phyloP scores from a whole-genome alignment of 179 eudicot species.

The Beta lomatogona region DNA sequence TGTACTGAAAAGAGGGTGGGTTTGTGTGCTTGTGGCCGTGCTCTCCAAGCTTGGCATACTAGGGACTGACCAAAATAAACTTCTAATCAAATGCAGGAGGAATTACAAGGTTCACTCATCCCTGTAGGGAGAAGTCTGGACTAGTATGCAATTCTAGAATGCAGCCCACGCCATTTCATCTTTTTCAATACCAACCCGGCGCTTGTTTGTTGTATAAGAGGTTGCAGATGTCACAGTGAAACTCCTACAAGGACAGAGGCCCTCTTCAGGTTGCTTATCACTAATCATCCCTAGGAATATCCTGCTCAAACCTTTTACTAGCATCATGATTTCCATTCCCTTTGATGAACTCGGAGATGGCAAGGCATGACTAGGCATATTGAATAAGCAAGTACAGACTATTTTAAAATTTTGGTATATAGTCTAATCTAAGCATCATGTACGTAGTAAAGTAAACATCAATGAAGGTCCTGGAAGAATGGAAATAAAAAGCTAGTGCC shows the following conservation, averaged over 20 bases:
- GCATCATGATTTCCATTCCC: conserved; percentile 54
- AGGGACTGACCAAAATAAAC: conserved; percentile 53
- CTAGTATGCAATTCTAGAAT: conserved; percentile 69
- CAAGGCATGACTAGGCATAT: background rate
- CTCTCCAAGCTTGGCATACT: background rate
- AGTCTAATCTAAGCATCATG: background rate
- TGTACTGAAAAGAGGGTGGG: background rate
- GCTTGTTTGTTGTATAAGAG: conserved; percentile 55
- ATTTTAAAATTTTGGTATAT: background rate
- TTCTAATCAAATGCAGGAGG: conserved; percentile 54
- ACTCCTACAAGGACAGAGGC: conserved; percentile 70
- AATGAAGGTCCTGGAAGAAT: background rate
- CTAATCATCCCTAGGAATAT: conserved; percentile 33
- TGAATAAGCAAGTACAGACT: background rate
- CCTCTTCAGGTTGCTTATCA: conserved; percentile 45
- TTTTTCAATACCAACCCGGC: conserved; percentile 50
- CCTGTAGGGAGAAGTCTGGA: conserved; percentile 62
- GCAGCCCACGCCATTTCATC: conserved; percentile 65
- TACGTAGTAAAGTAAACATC: background rate
- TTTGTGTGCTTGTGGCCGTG: background rate
- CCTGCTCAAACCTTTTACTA: conserved; percentile 79
- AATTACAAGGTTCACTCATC: conserved; percentile 9
- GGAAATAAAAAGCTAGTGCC: background rate
- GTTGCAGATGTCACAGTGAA: conserved; percentile 61
- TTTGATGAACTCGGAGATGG: background rate